phyloP scores from a whole-genome alignment of 495 filamentous ascomycete genomes.

The Talaromyces adpressus region DNA sequence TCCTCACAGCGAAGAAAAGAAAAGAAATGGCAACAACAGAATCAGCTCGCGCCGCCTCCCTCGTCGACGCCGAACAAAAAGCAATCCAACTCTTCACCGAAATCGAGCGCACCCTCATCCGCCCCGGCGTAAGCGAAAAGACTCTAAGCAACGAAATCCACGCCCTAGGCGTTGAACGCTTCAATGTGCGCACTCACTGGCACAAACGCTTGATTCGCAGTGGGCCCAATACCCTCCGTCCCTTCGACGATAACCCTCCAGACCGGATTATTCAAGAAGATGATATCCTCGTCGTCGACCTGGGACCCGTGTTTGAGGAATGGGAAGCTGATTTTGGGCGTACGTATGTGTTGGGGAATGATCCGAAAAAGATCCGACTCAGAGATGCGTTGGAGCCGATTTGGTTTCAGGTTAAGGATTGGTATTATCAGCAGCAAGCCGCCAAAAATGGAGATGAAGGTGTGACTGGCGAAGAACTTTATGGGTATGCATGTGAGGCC shows the following conservation, averaged over 20 bases:
- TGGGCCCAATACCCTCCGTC: constrained; percentile 36
- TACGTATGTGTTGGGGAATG: constrained; percentile 40
- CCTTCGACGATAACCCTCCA: constrained; percentile 40
- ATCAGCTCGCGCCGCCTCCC: neutral
- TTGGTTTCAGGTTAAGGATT: constrained; percentile 32
- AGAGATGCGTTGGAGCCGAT: constrained; percentile 37
- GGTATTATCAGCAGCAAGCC: constrained; percentile 14
- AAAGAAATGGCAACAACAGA: neutral
- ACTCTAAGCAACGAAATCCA: constrained; percentile 41
- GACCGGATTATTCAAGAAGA: constrained; percentile 39
- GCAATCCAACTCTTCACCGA: constrained; percentile 38
- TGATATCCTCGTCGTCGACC: constrained; percentile 43
- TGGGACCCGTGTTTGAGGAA: constrained; percentile 38
- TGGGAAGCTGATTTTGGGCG: constrained; percentile 48
- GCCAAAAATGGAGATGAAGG: constrained; percentile 14
- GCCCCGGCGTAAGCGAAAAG: constrained; percentile 40
- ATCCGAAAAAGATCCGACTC: constrained; percentile 33
- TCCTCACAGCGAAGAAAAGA: neutral
- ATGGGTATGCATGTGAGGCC: constrained; percentile 24
- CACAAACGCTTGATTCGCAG: constrained; percentile 45
- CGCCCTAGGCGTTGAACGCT: constrained; percentile 33
- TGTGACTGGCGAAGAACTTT: constrained; percentile 38
- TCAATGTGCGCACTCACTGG: constrained; percentile 40
- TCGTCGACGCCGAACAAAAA: constrained; percentile 32
- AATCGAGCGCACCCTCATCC: constrained; percentile 37